Evolutionary conservation across 2,329 filamentous ascomycete genomes (phyloP).

Genomic region (Fusarium xylarioides): DNA sequence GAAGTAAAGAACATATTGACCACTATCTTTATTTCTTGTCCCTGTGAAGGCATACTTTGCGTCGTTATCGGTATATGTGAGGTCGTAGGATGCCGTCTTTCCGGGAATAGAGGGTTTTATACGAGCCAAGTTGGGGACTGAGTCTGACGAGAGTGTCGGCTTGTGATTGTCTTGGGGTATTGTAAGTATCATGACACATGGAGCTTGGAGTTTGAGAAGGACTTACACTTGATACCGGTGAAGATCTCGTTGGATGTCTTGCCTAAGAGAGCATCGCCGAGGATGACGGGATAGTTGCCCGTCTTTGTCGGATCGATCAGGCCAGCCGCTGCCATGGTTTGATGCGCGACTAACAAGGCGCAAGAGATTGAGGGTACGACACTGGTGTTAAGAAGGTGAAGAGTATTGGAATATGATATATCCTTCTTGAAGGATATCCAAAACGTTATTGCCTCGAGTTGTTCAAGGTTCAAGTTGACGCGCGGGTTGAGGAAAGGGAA

Average conservation of each 20-base stretch:
- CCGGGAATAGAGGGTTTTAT: conserved; percentile 60
- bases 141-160: conserved; percentile 60
- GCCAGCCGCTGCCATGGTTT: conserved; percentile 43
- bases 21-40: conserved; percentile 63
- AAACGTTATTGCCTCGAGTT: not conserved
- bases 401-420: not conserved
- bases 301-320: conserved; percentile 68
- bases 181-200: not conserved
- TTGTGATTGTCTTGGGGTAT: conserved; percentile 67
- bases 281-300: conserved; percentile 69
- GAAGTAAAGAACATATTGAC: conserved; percentile 76
- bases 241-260: conserved; percentile 66
- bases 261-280: conserved; percentile 69
- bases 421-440: not conserved
- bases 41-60: conserved; percentile 70
- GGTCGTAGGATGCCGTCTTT: conserved; percentile 64
- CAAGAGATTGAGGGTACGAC: not conserved
- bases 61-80: conserved; percentile 63
- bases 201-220: not conserved
- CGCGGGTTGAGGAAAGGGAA: conserved; percentile 23
- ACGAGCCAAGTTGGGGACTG: conserved; percentile 58
- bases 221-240: conserved; percentile 68
- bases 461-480: conserved; percentile 14
- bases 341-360: not conserved
- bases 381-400: not conserved